A percentile compares a stretch with the other conserved stretches of the same genome.
Conservation (phyloP, 2,329 filamentous ascomycete species). For the Madurella fahalii region DNA sequence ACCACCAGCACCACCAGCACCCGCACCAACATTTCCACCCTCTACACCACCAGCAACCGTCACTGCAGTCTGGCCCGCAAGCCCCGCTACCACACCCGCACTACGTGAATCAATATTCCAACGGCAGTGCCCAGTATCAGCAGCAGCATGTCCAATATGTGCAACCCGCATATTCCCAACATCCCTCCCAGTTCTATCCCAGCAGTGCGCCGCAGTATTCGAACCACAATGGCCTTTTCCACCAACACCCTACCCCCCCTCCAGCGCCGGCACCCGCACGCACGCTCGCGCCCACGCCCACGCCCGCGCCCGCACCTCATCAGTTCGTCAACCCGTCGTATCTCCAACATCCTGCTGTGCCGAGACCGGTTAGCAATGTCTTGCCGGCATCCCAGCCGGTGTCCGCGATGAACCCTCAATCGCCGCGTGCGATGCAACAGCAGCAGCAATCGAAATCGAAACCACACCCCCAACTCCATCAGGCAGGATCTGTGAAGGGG, state of each 20-base stretch:
- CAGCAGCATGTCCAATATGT: slow-evolving; percentile 22
- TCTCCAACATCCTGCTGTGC: slow-evolving; percentile 22
- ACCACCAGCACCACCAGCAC: slow-evolving; percentile 22
- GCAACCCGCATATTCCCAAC: slow-evolving; percentile 24
- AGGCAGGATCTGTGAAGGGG: slow-evolving; percentile 2
- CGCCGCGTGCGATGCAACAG: slow-evolving; percentile 13
- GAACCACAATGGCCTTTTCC: slow-evolving; percentile 27
- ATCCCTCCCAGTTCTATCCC: slow-evolving; percentile 23
- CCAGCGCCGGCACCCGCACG: slow-evolving; percentile 1
- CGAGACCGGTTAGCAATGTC: slow-evolving; percentile 13
- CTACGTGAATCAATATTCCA: slow-evolving; percentile 16
- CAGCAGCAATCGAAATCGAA: slow-evolving; percentile 15
- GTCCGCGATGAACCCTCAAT: slow-evolving; percentile 24
- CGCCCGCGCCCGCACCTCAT: slow-evolving; percentile 11
- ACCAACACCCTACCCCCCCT: slow-evolving; percentile 8
- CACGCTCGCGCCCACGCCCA: slow-evolving; percentile 3
- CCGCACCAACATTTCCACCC: slow-evolving; percentile 26
- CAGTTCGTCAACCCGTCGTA: slow-evolving; percentile 31
- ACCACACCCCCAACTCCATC: slow-evolving; percentile 8
- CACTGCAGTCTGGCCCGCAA: slow-evolving; percentile 5
- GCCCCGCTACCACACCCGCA: slow-evolving; percentile 14
- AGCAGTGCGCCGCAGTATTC: slow-evolving; percentile 22
- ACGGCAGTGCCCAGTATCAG: slow-evolving; percentile 16
- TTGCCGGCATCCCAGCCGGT: slow-evolving; percentile 22
- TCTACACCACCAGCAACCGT: slow-evolving; percentile 20